Evolutionary conservation across 1,139 yeast genomes (phyloP).

Genomic region (Debaryomyces singareniensis): DNA sequence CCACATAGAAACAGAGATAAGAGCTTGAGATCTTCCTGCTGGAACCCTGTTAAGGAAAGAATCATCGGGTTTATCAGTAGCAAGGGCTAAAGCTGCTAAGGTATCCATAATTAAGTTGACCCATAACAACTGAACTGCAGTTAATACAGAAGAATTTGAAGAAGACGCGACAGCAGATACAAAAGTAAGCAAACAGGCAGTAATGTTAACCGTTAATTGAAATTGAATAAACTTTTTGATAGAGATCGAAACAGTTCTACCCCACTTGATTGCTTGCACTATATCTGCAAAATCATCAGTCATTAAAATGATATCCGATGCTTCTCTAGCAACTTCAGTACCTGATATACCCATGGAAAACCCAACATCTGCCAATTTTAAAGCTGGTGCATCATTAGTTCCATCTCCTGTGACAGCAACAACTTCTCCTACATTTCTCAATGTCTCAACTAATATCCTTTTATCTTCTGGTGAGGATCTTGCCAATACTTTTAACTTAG

Average conservation of each 20-base stretch:
- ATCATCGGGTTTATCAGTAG: constrained; percentile 94
- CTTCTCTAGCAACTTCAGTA: constrained; percentile 92
- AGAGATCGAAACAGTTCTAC: constrained; percentile 91
- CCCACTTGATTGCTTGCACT: constrained; percentile 99
- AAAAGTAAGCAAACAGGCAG: constrained; percentile 91
- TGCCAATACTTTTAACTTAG: constrained; percentile 76
- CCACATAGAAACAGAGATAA: constrained; percentile 94
- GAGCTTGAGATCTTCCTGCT: constrained; percentile 71
- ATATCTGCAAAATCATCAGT: constrained; percentile 93
- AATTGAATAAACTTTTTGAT: constrained; percentile 94
- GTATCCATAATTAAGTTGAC: constrained; percentile 98
- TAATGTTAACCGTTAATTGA: constrained; percentile 90
- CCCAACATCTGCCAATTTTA: constrained; percentile 87
- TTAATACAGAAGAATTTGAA: constrained; percentile 76
- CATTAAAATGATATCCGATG: constrained; percentile 90
- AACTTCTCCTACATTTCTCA: constrained; percentile 77
- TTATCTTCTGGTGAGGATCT: constrained; percentile 96
- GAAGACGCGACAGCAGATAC: constrained; percentile 85
- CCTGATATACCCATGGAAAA: constrained; percentile 93
- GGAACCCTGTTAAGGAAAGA: constrained; percentile 76
- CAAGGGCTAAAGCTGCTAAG: constrained; percentile 92
- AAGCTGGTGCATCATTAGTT: constrained; percentile 93
- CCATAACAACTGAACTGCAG: constrained; percentile 97
- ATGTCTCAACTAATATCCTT: constrained; percentile 75
- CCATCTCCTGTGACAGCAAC: constrained; percentile 99